Evolutionary conservation across 2,329 filamentous ascomycete genomes (phyloP).

Genomic region (Sporothrix dimorphospora): DNA sequence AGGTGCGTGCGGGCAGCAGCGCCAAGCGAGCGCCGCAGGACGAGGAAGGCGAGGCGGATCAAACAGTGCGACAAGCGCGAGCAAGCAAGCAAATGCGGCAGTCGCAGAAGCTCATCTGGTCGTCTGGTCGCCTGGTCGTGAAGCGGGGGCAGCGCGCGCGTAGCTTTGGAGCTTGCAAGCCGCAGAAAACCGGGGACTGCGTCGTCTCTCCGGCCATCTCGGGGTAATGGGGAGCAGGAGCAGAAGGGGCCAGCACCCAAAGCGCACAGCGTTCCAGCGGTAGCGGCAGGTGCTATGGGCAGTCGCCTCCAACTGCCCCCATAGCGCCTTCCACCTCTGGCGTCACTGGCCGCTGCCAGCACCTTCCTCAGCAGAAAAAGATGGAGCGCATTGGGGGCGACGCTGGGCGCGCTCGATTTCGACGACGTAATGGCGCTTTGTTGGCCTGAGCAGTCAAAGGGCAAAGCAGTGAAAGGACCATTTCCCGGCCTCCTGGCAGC

Average conservation of each 20-base stretch:
- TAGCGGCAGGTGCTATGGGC: not conserved
- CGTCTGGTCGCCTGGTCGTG: not conserved
- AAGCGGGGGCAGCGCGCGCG: slow-evolving; percentile 14
- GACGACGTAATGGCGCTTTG: slow-evolving; percentile 1
- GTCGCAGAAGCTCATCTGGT: slow-evolving; percentile 15
- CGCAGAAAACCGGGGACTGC: slow-evolving; percentile 25
- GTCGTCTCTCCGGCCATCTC: slow-evolving; percentile 24
- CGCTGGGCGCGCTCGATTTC: not conserved
- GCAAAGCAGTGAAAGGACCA: not conserved
- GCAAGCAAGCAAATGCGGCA: slow-evolving; percentile 3
- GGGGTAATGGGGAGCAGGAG: slow-evolving; percentile 28
- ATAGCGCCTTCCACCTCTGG: slow-evolving; percentile 5
- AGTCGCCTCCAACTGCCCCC: slow-evolving; percentile 19
- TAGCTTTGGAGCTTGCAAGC: slow-evolving; percentile 22
- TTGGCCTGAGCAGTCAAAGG: not conserved
- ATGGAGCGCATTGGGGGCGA: not conserved
- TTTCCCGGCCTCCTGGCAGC: not conserved
- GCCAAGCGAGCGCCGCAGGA: slow-evolving; percentile 1
- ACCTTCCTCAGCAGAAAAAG: not conserved
- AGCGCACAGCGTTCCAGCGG: too few relatives aligned
- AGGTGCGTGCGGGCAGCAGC: not conserved
- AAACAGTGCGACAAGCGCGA: slow-evolving; percentile 7
- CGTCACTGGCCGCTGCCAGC: not conserved
- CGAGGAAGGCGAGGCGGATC: not conserved
- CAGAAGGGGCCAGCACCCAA: too few relatives aligned